Conservation (phyloP, 768 basidiomycete genomes). For the Hydnum rufescens region DNA sequence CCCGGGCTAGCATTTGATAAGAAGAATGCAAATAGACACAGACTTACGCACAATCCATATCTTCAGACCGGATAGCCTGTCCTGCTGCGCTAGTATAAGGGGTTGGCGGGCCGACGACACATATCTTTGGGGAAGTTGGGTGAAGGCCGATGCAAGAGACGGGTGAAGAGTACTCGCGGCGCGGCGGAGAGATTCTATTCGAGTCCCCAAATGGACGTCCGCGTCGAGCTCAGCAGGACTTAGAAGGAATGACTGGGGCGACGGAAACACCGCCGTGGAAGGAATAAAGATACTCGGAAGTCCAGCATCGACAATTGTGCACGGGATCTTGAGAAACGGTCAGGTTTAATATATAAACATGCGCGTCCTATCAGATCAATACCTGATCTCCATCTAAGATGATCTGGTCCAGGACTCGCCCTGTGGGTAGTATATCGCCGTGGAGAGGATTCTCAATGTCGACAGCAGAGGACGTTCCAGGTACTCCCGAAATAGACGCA, state of each 20-base stretch:
- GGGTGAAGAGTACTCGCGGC: constrained; percentile 11
- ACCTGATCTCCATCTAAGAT: constrained; percentile 1
- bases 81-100: constrained; percentile 6
- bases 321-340: neutral
- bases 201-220: constrained; percentile 22
- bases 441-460: constrained; percentile 1
- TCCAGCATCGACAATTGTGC: neutral
- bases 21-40: neutral
- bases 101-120: constrained; percentile 11
- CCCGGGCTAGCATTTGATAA: constrained; percentile 32
- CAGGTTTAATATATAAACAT: constrained; percentile 7
- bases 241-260: constrained; percentile 29
- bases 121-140: constrained; percentile 12
- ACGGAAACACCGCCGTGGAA: constrained; percentile 59
- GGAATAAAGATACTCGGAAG: neutral
- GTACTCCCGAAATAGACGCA: neutral
- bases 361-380: neutral
- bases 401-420: constrained; percentile 18
- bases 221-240: constrained; percentile 23
- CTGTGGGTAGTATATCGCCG: constrained; percentile 17
- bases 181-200: constrained; percentile 11
- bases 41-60: constrained; percentile 19
- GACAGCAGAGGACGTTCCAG: neutral
- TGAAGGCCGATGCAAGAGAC: constrained; percentile 33
- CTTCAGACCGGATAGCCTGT: constrained; percentile 1